Conservation (phyloP, 1,139 yeast species). For the Debaryomycetaceae sp. region DNA sequence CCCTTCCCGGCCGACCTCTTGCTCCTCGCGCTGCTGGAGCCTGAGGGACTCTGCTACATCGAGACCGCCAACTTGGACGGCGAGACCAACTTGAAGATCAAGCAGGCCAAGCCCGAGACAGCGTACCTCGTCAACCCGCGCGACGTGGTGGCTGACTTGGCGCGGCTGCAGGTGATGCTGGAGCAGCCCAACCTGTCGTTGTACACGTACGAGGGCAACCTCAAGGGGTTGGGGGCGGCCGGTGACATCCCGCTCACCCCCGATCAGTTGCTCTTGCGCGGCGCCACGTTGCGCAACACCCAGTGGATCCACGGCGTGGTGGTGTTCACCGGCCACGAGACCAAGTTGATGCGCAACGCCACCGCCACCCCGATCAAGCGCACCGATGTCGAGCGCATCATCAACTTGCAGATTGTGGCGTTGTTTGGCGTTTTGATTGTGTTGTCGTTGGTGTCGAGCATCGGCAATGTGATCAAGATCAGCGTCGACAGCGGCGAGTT, state of each 20-base stretch:
- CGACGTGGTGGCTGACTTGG: slow-evolving; percentile 43
- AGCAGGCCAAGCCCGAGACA: slow-evolving; percentile 82
- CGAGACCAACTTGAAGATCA: slow-evolving; percentile 92
- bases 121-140: slow-evolving; percentile 66
- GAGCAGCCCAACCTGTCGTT: slow-evolving; percentile 94
- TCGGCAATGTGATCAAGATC: slow-evolving; percentile 81
- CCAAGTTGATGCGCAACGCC: slow-evolving; percentile 97
- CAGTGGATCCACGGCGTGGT: slow-evolving; percentile 94
- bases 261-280: slow-evolving; percentile 86
- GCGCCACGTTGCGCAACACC: slow-evolving; percentile 92
- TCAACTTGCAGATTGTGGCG: slow-evolving; percentile 86
- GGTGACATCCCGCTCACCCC: slow-evolving; percentile 72
- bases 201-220: slow-evolving; percentile 89
- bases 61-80: slow-evolving; percentile 98
- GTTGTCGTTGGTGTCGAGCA: slow-evolving; percentile 72
- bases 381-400: slow-evolving; percentile 94
- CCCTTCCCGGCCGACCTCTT: slow-evolving; percentile 93
- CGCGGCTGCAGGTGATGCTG: slow-evolving; percentile 49
- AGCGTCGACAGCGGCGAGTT: slow-evolving; percentile 49
- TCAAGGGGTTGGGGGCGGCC: slow-evolving; percentile 46
- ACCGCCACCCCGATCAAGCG: slow-evolving; percentile 97
- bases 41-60: slow-evolving; percentile 94
- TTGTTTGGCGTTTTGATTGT: slow-evolving; percentile 75
- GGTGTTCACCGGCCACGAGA: slow-evolving; percentile 95
- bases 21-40: slow-evolving; percentile 86